Base-by-base conservation (phyloP, 148 eudicot genomes). In the Euryodendron excelsum region DNA sequence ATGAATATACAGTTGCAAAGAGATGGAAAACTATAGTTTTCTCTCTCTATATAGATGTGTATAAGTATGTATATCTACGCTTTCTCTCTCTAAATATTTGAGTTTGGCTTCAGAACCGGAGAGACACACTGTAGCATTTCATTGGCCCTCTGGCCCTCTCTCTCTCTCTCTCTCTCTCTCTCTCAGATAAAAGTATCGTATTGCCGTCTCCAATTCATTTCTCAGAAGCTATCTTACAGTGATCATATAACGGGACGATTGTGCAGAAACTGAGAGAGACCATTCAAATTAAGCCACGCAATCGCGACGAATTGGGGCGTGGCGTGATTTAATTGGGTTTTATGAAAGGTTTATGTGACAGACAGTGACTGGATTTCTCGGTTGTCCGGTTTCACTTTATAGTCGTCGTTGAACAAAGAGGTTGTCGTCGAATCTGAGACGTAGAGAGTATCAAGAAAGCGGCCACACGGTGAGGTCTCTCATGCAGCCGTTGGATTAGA, bases 11-110 rank as follows among this genome's bases (percentile, higher is more conserved):
- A 31, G 15, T 33, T 12, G 15, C 34, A 63, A 8, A 41, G n/a
- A 64, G 23, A 17, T 17, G 20, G 41, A 64, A 64, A 17, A 18
- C 20, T 64, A 20, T 14, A 18, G 69, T 15, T 64, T 41, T 41
- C 45, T 41, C 5, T 39, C 55, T 69, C 55, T 28, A 9, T 69
- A 15, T 14, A 60, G 5, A 60, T 60, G 13, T 6, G 23, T 14
- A 6, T 14, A 48, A 34, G 20, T 2, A n/a, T 23, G 4, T 33
- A n/a, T 52, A 72, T 53, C 20, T 56, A 58, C 9, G n/a, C 27
- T 28, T 61, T 62, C 34, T 74, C 55, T 75, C 12, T 60, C 77
- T 41, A 75, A 11, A 28, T n/a, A 47, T 31, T 63, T 20, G 59
- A 59, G 69, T 41, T 75, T 44, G 25, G 53, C 5, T 18, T 75